phyloP scores from a whole-genome alignment of 371 early-diverging fungal genomes.

The Homolaphlyctis polyrhiza region DNA sequence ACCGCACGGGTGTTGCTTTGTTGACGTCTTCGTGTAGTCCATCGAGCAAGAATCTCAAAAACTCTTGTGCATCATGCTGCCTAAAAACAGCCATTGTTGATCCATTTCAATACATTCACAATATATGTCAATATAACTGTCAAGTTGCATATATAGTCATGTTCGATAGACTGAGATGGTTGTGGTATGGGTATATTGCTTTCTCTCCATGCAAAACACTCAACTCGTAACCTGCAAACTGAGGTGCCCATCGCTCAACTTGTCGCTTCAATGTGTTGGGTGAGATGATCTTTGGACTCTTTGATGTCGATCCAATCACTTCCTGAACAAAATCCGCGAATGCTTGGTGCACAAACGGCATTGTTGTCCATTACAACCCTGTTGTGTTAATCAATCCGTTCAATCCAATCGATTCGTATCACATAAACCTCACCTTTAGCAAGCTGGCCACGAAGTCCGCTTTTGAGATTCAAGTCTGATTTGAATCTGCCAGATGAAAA shows the following conservation, averaged over 20 bases:
- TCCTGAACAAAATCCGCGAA: constrained; percentile 20
- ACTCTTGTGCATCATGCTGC: constrained; percentile 46
- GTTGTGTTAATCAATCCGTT: no score
- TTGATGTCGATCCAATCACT: constrained; percentile 5
- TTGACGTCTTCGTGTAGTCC: constrained; percentile 52
- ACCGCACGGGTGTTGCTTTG: constrained; percentile 21
- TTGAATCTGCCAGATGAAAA: constrained; percentile 61
- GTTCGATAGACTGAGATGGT: no score
- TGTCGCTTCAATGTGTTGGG: constrained; percentile 29
- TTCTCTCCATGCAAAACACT: no score
- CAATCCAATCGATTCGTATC: neutral
- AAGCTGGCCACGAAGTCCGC: constrained; percentile 43
- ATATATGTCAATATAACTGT: no score
- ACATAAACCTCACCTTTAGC: constrained; percentile 11
- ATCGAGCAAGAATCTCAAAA: constrained; percentile 46
- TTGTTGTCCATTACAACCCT: neutral
- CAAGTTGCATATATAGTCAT: no score
- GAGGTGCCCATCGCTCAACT: constrained; percentile 28
- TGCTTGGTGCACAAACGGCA: constrained; percentile 9
- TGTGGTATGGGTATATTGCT: no score
- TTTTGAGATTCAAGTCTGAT: constrained; percentile 61
- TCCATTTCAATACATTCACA: no score
- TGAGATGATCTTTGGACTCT: constrained; percentile 1
- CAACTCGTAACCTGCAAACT: constrained; percentile 32
- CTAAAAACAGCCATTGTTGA: no score